A percentile compares a stretch with the other conserved stretches of the same genome.
These are phyloP conservation scores for Rickenella mellea DNA, from an alignment of 768 basidiomycete species.

Conservation along the genomic window DNA sequence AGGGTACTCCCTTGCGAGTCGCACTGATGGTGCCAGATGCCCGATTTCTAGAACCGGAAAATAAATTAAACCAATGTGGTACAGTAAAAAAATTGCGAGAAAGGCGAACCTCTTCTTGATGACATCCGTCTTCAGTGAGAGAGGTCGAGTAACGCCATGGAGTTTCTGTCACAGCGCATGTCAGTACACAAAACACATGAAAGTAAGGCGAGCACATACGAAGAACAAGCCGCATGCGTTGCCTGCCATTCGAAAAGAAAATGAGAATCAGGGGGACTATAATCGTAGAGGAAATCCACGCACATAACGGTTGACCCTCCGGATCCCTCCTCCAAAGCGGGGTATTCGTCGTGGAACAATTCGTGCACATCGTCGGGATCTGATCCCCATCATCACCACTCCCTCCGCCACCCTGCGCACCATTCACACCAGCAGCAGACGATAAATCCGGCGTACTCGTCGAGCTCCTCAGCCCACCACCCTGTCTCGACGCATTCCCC, in stretches of 20 bases:
- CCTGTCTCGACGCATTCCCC: too few species aligned
- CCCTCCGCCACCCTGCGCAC: constrained; percentile 24
- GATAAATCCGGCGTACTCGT: constrained; percentile 59
- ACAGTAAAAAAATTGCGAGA: not conserved
- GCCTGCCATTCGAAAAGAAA: constrained; percentile 30
- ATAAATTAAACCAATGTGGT: constrained; percentile 7
- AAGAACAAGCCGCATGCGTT: constrained; percentile 92
- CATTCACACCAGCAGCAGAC: constrained; percentile 19
- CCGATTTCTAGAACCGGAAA: constrained; percentile 47
- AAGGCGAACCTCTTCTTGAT: constrained; percentile 82
- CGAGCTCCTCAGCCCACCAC: constrained; percentile 38
- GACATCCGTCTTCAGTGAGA: constrained; percentile 93
- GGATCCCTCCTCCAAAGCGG: constrained; percentile 90
- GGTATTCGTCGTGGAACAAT: constrained; percentile 93
- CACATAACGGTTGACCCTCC: constrained; percentile 86
- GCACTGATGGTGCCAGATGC: constrained; percentile 67
- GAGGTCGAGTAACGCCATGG: constrained; percentile 88
- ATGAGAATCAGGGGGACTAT: constrained; percentile 9
- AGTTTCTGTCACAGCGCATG: constrained; percentile 56
- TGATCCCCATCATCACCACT: constrained; percentile 58
- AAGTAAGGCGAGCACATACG: constrained; percentile 37
- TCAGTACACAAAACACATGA: not conserved
- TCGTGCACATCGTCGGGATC: constrained; percentile 79
- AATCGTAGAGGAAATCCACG: constrained; percentile 19
- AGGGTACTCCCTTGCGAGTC: constrained; percentile 51